Conservation (phyloP, 805 yeast species). For the Suhomyces prunicola region DNA sequence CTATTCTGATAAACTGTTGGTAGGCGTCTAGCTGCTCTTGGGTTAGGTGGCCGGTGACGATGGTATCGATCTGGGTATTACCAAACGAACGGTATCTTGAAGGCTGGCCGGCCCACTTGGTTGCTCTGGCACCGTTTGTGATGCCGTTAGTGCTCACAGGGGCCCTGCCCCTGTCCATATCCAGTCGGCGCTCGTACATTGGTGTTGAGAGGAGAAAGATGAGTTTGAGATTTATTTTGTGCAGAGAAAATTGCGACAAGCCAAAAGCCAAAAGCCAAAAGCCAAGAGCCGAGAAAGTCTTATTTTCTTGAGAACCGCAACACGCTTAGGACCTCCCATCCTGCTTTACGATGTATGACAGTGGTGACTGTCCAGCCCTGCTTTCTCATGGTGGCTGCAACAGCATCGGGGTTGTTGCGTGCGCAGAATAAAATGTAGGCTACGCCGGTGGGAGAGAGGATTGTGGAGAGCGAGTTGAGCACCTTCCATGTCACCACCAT, state of each 20-base stretch:
- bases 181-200: not conserved
- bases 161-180: not conserved
- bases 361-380: conserved; percentile 52
- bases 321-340: conserved; percentile 90
- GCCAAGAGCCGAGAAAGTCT: not conserved
- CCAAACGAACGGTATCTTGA: conserved; percentile 23
- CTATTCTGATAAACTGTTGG: conserved; percentile 67
- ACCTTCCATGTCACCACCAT: conserved; percentile 79
- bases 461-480: conserved; percentile 49
- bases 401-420: conserved; percentile 72
- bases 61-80: conserved; percentile 24
- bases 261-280: not conserved
- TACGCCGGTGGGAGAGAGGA: conserved; percentile 58
- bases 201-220: not conserved
- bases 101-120: conserved; percentile 36
- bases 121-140: conserved; percentile 8
- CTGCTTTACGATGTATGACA: conserved; percentile 76
- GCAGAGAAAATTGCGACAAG: not conserved
- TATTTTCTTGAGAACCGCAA: conserved; percentile 49
- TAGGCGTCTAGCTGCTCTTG: conserved; percentile 78
- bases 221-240: not conserved
- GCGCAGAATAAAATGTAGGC: conserved; percentile 93
- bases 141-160: not conserved
- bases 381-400: conserved; percentile 45
- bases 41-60: conserved; percentile 43